phyloP scores from a whole-genome alignment of 495 filamentous ascomycete species.

The Glonium stellatum region DNA sequence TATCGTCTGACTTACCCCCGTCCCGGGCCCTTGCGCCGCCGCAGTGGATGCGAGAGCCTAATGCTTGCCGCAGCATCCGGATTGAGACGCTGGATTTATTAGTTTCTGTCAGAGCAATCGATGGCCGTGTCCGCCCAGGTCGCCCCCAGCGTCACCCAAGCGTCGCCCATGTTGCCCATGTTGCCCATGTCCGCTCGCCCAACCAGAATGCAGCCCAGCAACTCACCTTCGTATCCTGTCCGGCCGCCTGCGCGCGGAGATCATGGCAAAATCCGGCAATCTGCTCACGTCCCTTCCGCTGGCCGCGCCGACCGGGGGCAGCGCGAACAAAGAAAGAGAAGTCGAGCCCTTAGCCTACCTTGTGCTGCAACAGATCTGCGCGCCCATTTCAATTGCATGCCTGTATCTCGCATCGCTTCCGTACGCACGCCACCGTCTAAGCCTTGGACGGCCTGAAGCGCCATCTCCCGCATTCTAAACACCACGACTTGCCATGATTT shows the following conservation, averaged over 20 bases:
- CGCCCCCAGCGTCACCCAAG: too few relatives aligned
- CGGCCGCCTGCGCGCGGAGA: background rate
- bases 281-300: background rate
- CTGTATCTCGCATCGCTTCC: conserved; percentile 29
- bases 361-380: conserved; percentile 27
- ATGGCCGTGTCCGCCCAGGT: too few relatives aligned
- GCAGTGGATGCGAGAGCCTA: conserved; percentile 4
- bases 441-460: conserved; percentile 20
- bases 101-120: conserved; percentile 13
- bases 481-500: background rate
- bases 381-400: conserved; percentile 12
- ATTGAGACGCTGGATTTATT: conserved; percentile 13
- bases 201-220: conserved; percentile 2
- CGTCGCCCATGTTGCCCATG: too few relatives aligned
- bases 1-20: conserved; percentile 28
- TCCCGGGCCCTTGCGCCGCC: conserved; percentile 1
- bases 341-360: background rate
- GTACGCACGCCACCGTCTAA: conserved; percentile 17
- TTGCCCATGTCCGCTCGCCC: background rate
- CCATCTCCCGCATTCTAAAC: conserved; percentile 17
- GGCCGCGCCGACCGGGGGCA: background rate
- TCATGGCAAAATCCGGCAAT: conserved; percentile 8
- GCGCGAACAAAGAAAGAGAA: too few relatives aligned
- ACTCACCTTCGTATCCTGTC: conserved; percentile 11
- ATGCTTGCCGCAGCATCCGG: conserved; percentile 27